Conservation (phyloP, 176 grass and related monocot genomes). For the Oryza officinalis region DNA sequence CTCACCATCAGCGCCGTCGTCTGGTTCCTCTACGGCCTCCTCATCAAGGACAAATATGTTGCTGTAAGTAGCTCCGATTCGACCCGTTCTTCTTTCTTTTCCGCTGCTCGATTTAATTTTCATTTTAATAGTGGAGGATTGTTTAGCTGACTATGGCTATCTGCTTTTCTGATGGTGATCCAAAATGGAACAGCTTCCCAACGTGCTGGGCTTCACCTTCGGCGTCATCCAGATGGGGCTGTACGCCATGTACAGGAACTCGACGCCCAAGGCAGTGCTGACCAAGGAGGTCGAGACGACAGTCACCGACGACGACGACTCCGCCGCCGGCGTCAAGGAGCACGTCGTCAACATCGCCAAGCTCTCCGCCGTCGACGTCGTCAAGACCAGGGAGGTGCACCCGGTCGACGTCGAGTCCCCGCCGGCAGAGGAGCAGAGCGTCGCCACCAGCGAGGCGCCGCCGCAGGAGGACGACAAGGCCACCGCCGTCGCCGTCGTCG, state of each 20-base stretch:
- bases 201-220: slow-evolving; percentile 60
- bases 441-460: not conserved
- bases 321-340: slow-evolving; percentile 4
- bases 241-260: slow-evolving; percentile 45
- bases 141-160: no score
- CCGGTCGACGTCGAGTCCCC: slow-evolving; percentile 22
- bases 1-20: slow-evolving; percentile 69
- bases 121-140: no score
- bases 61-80: slow-evolving; percentile 28
- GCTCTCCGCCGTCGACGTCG: not conserved
- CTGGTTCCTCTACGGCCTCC: slow-evolving; percentile 85
- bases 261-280: not conserved
- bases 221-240: slow-evolving; percentile 65
- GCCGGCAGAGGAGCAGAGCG: not conserved
- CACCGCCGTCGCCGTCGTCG: not conserved
- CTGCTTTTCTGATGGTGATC: not conserved
- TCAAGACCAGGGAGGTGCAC: slow-evolving; percentile 20
- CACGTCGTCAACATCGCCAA: slow-evolving; percentile 44
- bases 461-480: not conserved
- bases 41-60: slow-evolving; percentile 81
- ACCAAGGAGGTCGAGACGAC: not conserved
- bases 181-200: slow-evolving; percentile 52
- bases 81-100: not conserved
- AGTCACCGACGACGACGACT: not conserved
- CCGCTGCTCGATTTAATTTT: not conserved